phyloP scores from a whole-genome alignment of 805 yeast genomes.

The Vanderwaltozyma yarrowii region DNA sequence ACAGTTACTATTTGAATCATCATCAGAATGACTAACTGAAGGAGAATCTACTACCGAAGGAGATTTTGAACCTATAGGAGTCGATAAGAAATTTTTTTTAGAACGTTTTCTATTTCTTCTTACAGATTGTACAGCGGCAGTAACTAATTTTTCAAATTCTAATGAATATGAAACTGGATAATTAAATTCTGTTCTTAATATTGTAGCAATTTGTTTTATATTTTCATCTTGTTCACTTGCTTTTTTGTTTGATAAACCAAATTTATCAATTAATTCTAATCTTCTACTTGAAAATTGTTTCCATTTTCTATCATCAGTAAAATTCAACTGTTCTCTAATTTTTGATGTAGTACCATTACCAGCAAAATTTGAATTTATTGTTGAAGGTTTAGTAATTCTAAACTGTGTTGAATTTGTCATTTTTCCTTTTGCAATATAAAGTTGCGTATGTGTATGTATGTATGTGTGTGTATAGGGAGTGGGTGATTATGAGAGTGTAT shows the following conservation, averaged over 20 bases:
- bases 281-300: conserved; percentile 84
- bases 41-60: conserved; percentile 1
- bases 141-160: conserved; percentile 82
- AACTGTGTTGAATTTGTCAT: background rate
- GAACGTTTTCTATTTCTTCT: conserved; percentile 76
- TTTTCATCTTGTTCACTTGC: conserved; percentile 90
- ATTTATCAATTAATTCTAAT: conserved; percentile 75
- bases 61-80: conserved; percentile 4
- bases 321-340: conserved; percentile 47
- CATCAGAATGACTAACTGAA: conserved; percentile 2
- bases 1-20: background rate
- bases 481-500: too few species aligned
- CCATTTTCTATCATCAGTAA: conserved; percentile 79
- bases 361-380: conserved; percentile 7
- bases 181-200: conserved; percentile 67
- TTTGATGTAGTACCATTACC: conserved; percentile 33
- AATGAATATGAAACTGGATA: conserved; percentile 46
- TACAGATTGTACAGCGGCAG: conserved; percentile 91
- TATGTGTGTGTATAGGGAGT: too few species aligned
- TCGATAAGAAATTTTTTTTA: conserved; percentile 25
- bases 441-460: too few species aligned
- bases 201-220: conserved; percentile 67
- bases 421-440: too few species aligned
- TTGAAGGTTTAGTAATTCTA: background rate
- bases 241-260: conserved; percentile 49